Evolutionary conservation across 495 filamentous ascomycete genomes (phyloP).

Genomic region (Achaetomiella virescens): DNA sequence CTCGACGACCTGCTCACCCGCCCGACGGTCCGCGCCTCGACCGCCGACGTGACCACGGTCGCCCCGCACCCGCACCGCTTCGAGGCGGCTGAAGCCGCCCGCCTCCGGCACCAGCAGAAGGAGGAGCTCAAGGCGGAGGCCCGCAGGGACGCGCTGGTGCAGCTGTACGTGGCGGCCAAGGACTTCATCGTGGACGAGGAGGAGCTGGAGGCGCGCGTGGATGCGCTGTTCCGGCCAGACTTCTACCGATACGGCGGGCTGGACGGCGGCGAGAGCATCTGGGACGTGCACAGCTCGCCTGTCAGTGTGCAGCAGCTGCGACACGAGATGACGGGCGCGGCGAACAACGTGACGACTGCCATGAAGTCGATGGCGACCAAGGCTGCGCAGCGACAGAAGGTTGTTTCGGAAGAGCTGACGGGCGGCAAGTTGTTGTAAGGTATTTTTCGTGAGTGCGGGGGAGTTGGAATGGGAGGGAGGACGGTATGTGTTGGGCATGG

Average conservation of each 20-base stretch:
- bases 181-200: conserved; percentile 42
- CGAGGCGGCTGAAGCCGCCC: conserved; percentile 23
- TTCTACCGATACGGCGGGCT: conserved; percentile 15
- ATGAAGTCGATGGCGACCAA: conserved; percentile 16
- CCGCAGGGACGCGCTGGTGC: conserved; percentile 40
- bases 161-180: conserved; percentile 42
- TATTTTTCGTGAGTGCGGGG: not conserved
- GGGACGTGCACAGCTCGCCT: conserved; percentile 31
- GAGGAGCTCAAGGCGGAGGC: conserved; percentile 27
- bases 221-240: conserved; percentile 31
- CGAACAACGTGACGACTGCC: conserved; percentile 14
- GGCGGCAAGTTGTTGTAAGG: conserved; percentile 38
- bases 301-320: conserved; percentile 28
- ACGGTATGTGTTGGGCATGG: not conserved
- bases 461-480: not conserved
- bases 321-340: conserved; percentile 17
- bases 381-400: conserved; percentile 36
- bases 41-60: conserved; percentile 25
- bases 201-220: conserved; percentile 34
- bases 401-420: conserved; percentile 44
- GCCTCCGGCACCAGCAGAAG: conserved; percentile 17
- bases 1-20: conserved; percentile 41
- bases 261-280: conserved; percentile 33
- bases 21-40: conserved; percentile 29
- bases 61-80: conserved; percentile 32